Conservation (phyloP, 2,329 filamentous ascomycete genomes). For the Neodidymelliopsis sp. region DNA sequence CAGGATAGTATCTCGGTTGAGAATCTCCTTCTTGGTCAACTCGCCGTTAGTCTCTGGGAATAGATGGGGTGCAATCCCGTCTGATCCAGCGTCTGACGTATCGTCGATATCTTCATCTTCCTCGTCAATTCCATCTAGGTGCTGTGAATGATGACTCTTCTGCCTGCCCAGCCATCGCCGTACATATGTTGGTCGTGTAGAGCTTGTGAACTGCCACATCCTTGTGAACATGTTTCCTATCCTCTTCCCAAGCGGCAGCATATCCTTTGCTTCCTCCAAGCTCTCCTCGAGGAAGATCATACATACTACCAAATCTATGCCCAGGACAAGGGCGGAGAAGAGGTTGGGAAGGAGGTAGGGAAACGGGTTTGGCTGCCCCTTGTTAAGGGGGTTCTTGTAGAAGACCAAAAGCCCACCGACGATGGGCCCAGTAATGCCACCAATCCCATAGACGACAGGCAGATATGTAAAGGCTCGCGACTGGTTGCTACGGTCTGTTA, state of each 20-base stretch:
- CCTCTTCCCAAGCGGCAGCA: constrained; percentile 67
- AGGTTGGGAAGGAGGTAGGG: constrained; percentile 89
- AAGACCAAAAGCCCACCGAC: constrained; percentile 86
- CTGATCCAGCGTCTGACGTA: constrained; percentile 53
- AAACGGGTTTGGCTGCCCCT: constrained; percentile 64
- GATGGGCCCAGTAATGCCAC: constrained; percentile 89
- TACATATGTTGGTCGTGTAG: constrained; percentile 66
- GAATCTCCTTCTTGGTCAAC: constrained; percentile 65
- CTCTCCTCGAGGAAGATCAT: constrained; percentile 89
- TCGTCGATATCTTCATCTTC: constrained; percentile 51
- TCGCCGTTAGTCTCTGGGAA: constrained; percentile 52
- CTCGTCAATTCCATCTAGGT: constrained; percentile 46
- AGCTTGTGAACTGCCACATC: constrained; percentile 73
- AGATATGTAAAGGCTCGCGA: constrained; percentile 92
- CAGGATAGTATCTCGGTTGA: constrained; percentile 82
- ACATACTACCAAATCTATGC: constrained; percentile 75
- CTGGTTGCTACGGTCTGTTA: constrained; percentile 95
- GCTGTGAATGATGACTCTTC: constrained; percentile 38
- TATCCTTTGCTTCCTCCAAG: constrained; percentile 68
- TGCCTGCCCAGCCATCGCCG: constrained; percentile 47
- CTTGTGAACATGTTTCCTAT: constrained; percentile 69
- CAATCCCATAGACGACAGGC: constrained; percentile 93
- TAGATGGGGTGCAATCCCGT: constrained; percentile 48
- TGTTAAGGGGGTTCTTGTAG: constrained; percentile 63
- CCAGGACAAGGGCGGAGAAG: constrained; percentile 74